Evolutionary conservation across 176 grass and related monocot genomes (phyloP).

Genomic region (Pontederia paniculata): DNA sequence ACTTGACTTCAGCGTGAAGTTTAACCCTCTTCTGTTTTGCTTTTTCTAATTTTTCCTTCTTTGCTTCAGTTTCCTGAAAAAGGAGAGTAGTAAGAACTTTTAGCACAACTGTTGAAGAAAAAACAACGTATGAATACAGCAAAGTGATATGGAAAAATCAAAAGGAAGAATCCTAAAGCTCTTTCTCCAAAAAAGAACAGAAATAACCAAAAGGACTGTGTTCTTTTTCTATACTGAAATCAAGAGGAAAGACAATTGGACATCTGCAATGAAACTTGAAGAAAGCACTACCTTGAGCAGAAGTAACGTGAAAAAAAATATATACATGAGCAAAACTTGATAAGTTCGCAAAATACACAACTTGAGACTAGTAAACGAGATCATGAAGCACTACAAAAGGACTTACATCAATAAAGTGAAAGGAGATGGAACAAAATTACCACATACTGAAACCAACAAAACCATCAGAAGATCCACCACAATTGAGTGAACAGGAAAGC

Average conservation of each 20-base stretch:
- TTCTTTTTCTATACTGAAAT: background rate
- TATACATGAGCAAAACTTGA: too few species aligned
- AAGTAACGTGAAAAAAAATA: too few species aligned
- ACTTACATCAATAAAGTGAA: too few species aligned
- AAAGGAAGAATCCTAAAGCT: background rate
- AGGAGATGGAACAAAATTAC: too few species aligned
- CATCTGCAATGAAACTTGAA: too few species aligned
- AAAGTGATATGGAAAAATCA: background rate
- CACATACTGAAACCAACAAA: too few species aligned
- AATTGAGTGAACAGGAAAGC: too few species aligned
- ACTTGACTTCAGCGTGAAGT: slow-evolving; percentile 65
- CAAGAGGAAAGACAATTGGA: background rate
- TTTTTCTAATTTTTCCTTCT: slow-evolving; percentile 31
- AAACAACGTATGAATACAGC: background rate
- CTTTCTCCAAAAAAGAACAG: background rate
- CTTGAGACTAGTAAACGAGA: too few species aligned
- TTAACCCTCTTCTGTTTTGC: slow-evolving; percentile 29
- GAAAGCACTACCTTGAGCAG: too few species aligned
- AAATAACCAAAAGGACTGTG: background rate
- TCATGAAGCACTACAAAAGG: too few species aligned
- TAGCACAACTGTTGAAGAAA: background rate
- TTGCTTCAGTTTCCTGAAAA: slow-evolving; percentile 51
- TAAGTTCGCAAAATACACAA: too few species aligned
- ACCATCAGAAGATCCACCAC: too few species aligned
- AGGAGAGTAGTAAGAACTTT: slow-evolving; percentile 2